Conservation (phyloP, 2,329 filamentous ascomycete species). For the Triangularia setosa region DNA sequence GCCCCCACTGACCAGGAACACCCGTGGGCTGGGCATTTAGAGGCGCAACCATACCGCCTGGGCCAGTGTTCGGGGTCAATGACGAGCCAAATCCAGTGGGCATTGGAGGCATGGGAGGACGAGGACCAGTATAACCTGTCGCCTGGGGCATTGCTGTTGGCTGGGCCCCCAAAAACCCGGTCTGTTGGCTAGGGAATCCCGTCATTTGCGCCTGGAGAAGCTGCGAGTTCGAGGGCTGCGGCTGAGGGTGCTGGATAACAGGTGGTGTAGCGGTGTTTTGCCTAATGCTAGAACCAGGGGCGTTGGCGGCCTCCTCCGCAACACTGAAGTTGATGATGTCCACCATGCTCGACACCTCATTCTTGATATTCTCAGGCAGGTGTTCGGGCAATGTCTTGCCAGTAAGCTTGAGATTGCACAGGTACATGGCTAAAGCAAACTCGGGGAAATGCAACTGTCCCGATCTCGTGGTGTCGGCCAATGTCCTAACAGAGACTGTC, state of each 20-base stretch:
- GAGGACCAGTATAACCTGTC: constrained; percentile 75
- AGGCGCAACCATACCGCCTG: constrained; percentile 64
- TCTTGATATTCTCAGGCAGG: constrained; percentile 83
- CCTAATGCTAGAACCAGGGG: constrained; percentile 59
- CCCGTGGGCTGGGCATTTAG: constrained; percentile 94
- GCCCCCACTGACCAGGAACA: constrained; percentile 91
- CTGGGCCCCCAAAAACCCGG: constrained; percentile 57
- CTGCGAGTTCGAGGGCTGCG: constrained; percentile 68
- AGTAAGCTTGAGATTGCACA: constrained; percentile 90
- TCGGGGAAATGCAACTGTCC: constrained; percentile 96
- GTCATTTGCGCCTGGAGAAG: constrained; percentile 65
- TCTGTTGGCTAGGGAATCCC: constrained; percentile 57
- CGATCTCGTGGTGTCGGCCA: constrained; percentile 93
- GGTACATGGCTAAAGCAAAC: constrained; percentile 96
- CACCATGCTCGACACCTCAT: constrained; percentile 99
- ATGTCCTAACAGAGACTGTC: constrained; percentile 55
- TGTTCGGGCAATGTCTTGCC: constrained; percentile 72
- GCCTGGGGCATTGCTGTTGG: constrained; percentile 71
- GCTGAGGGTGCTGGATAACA: constrained; percentile 65
- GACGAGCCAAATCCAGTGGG: constrained; percentile 53
- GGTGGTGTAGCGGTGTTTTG: constrained; percentile 48
- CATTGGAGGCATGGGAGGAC: constrained; percentile 82
- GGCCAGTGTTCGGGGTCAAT: constrained; percentile 45
- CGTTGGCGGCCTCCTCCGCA: constrained; percentile 60
- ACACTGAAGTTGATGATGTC: constrained; percentile 97